Conservation (phyloP, 2,329 filamentous ascomycete genomes). For the Xylaria arbuscula region DNA sequence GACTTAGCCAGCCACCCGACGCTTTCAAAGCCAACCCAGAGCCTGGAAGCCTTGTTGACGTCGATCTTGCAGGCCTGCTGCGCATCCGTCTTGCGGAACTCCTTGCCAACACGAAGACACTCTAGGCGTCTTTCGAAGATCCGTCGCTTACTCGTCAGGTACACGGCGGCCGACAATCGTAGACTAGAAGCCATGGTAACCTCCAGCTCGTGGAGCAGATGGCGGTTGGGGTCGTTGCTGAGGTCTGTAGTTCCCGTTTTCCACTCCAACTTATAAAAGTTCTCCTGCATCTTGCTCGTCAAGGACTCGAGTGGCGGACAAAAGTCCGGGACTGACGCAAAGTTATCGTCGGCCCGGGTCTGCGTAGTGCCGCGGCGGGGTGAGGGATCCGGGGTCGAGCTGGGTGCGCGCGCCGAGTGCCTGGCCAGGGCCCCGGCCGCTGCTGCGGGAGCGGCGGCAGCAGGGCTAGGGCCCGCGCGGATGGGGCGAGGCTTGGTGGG, state of each 20-base stretch:
- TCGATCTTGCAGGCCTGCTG: constrained; percentile 98
- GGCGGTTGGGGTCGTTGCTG: constrained; percentile 73
- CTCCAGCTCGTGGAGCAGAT: constrained; percentile 83
- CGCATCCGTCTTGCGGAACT: constrained; percentile 94
- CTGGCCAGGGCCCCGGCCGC: constrained; percentile 36
- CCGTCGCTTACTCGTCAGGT: constrained; percentile 90
- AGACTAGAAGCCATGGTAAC: constrained; percentile 79
- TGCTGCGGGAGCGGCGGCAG: constrained; percentile 35
- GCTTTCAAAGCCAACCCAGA: constrained; percentile 89
- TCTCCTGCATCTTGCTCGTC: constrained; percentile 69
- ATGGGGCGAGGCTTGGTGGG: constrained; percentile 47
- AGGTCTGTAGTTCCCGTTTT: constrained; percentile 84
- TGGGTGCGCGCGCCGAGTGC: constrained; percentile 50
- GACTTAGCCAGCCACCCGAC: constrained; percentile 80
- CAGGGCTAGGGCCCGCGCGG: constrained; percentile 44
- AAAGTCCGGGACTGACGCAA: constrained; percentile 75
- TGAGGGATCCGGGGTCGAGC: constrained; percentile 62
- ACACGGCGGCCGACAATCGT: constrained; percentile 86
- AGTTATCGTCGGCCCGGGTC: constrained; percentile 86
- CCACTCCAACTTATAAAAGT: constrained; percentile 84
- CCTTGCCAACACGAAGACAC: constrained; percentile 74
- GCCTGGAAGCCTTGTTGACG: constrained; percentile 94
- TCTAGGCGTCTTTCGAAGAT: constrained; percentile 84
- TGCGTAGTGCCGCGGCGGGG: constrained; percentile 65
- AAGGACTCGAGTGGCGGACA: constrained; percentile 76